Evolutionary conservation across 805 yeast genomes (phyloP), one percentile per base, ranked within the genome.

Genomic region (Starmerella kuoi): DNA sequence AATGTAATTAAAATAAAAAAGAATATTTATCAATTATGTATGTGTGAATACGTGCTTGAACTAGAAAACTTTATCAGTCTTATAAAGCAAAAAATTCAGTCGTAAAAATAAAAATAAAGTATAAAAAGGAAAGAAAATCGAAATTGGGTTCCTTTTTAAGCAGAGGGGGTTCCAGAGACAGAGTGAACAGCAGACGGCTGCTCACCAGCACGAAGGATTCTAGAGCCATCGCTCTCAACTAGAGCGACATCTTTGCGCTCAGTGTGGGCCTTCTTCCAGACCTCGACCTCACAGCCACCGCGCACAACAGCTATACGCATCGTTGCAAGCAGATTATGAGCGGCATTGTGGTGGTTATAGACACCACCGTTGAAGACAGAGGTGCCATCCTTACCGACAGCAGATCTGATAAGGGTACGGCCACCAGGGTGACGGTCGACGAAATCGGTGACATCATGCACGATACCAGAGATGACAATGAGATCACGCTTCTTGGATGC

Each of bases 371-470:
- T 85, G 61, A 87, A 87, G 2, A 94, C 95, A 39, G 81, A 77
- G 2, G 96, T 86, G 7, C 94, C 95, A 60, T 87, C 96, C 60
- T 81, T 83, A 11, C 96, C 96, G 44, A 83, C 77, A 2, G 94
- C 82, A 0, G 91, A 77, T 49, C 67, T 68, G 42, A 87, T 74
- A 38, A 87, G 69, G 4, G 87, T 78, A 25, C 76, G 61, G 2
- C 97, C 97, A 51, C 97, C 97, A 2, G 97, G 97, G 61, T 87
- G 97, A 55, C 83, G 84, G 53, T 79, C 77, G 59, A 86, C 77
- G 60, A 87, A 87, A 23, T 91, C 93, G 4, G 94, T 78, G 11
- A 88, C 81, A 58, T 87, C 96, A 61, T 88, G 96, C 21, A 87
- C 91, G 39, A 88, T 84, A 28, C 94, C 94, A 34, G 83, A 82